Percentiles rank a stretch among this genome's conserved stretches.
Conservation (phyloP, 2,329 filamentous ascomycete genomes). For the Colletotrichum neosansevieriae region DNA sequence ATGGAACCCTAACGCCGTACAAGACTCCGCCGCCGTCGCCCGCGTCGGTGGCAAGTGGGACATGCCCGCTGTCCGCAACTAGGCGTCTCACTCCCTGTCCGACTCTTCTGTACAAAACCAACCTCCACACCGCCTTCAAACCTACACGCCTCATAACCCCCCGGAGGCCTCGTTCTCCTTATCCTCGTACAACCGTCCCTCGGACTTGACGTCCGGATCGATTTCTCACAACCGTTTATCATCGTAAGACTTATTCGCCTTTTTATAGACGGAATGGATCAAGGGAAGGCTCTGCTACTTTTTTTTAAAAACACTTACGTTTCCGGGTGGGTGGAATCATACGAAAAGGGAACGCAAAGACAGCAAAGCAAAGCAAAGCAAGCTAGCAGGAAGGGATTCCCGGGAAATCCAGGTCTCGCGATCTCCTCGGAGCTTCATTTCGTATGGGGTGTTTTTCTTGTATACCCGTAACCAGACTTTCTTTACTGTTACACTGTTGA, state of each 20-base stretch:
- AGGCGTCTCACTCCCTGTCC: neutral
- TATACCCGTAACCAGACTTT: slow-evolving; percentile 38
- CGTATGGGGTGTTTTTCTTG: slow-evolving; percentile 27
- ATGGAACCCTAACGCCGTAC: slow-evolving; percentile 25
- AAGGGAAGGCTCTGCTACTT: slow-evolving; percentile 13
- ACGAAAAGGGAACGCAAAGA: neutral
- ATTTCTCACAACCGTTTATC: slow-evolving; percentile 33
- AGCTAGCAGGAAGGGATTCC: neutral
- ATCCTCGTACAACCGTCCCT: slow-evolving; percentile 15
- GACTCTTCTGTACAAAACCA: slow-evolving; percentile 35
- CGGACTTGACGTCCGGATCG: slow-evolving; percentile 39
- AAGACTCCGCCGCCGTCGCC: neutral
- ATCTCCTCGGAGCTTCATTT: neutral
- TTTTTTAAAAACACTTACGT: neutral
- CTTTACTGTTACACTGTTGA: slow-evolving; percentile 31
- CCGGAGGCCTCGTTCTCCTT: slow-evolving; percentile 1
- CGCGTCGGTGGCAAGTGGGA: slow-evolving; percentile 35
- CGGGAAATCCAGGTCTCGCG: slow-evolving; percentile 26
- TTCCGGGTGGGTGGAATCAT: neutral
- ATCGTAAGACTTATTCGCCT: slow-evolving; percentile 20
- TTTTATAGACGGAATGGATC: slow-evolving; percentile 38
- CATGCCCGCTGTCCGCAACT: slow-evolving; percentile 35
- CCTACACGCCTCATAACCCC: neutral
- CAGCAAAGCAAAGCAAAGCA: neutral
- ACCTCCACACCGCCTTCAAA: slow-evolving; percentile 17